Conservation (phyloP, 2,329 filamentous ascomycete genomes). For the Acrodontium crateriforme region DNA sequence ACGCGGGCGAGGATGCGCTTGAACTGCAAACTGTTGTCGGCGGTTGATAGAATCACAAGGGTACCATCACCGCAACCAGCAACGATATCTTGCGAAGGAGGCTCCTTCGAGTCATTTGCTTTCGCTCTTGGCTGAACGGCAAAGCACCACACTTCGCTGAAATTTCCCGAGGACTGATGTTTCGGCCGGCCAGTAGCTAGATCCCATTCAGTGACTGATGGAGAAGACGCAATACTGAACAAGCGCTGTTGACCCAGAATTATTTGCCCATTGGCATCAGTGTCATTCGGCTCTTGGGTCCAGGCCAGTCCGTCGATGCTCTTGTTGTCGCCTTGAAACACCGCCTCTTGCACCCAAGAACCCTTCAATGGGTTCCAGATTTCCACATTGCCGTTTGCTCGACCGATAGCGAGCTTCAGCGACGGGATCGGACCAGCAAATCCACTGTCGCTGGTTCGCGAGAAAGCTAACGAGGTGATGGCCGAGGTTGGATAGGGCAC, state of each 20-base stretch:
- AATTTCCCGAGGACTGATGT: conserved; percentile 77
- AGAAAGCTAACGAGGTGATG: conserved; percentile 92
- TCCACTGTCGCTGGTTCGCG: conserved; percentile 47
- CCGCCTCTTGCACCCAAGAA: conserved; percentile 78
- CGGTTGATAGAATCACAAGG: conserved; percentile 73
- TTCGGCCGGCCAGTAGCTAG: conserved; percentile 62
- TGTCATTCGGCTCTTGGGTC: conserved; percentile 72
- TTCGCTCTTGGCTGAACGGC: conserved; percentile 61
- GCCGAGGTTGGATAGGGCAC: conserved; percentile 81
- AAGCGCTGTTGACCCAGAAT: conserved; percentile 63
- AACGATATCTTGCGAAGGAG: conserved; percentile 49
- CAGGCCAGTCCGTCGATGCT: conserved; percentile 85
- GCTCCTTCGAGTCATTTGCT: conserved; percentile 11
- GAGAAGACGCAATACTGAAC: conserved; percentile 93
- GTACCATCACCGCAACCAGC: conserved; percentile 86
- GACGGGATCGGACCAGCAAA: conserved; percentile 36
- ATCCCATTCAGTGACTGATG: conserved; percentile 90
- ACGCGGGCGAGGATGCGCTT: conserved; percentile 61
- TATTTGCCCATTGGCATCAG: conserved; percentile 46
- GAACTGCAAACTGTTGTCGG: conserved; percentile 70
- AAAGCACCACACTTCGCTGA: conserved; percentile 95
- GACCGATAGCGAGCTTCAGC: conserved; percentile 72
- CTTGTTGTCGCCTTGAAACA: conserved; percentile 54
- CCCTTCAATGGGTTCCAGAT: conserved; percentile 85
- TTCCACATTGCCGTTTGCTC: conserved; percentile 91